Evolutionary conservation across 2,329 filamentous ascomycete genomes (phyloP), one percentile per base, ranked within the genome.

Genomic region (Aspergillus sp.): DNA sequence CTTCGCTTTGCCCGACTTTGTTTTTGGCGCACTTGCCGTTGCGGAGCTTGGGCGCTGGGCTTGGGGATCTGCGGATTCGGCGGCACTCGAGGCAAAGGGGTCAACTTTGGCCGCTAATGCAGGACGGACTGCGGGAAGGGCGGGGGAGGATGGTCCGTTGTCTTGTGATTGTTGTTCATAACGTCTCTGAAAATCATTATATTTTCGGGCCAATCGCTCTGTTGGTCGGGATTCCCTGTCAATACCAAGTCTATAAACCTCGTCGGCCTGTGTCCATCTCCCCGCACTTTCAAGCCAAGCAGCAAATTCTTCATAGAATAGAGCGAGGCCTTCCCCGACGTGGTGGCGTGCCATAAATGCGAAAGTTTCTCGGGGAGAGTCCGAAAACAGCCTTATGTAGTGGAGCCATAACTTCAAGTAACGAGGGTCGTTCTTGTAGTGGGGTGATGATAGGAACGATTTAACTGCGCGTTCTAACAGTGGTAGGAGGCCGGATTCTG

Each of bases 301-400:
- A 1, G 95, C 93, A 71, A 96, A 99, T 70, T 98, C 95, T 73
- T 99, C 95, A 75, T 99, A 99, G 74, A 92, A 99, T 3, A 98
- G 80, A 2, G 95, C 95, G 3, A 99, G 83, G 0, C 83, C 81
- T 69, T 97, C 92, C 60, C 93, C 95, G 59, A 99, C 91, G 62
- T 83, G 84, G 71, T 99, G 92, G 51, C 93, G 89, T 12, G 93
- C 89, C 37, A 99, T 82, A 70, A 96, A 99, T 47, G 95, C 87
- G 72, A 93, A 99, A 0, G 90, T 91, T 76, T 99, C 95, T 52
- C 93, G 87, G 2, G 93, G 93, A n/a, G 91, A 82, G 71, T 98
- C 95, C 4, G 91, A 90, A 76, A 98, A 98, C 67, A 97, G 86
- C 52, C 89, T 84, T 68, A 98, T 96, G 75, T 98, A 99, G 69